Conservation (phyloP, 2,329 filamentous ascomycete genomes). For the Stemphylium vesicarium region DNA sequence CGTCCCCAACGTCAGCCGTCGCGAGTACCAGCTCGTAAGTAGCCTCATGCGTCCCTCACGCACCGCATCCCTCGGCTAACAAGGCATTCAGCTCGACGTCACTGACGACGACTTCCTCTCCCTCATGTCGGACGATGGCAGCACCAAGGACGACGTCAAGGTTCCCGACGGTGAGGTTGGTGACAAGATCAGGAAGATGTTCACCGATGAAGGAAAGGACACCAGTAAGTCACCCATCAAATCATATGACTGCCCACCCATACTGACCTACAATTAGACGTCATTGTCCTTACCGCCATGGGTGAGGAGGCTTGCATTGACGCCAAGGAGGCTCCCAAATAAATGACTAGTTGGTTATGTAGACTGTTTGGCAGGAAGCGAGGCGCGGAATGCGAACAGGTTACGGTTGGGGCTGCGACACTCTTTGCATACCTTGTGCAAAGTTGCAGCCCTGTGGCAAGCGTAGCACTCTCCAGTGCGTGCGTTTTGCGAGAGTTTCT, state of each 20-base stretch:
- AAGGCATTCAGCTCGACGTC: slow-evolving; percentile 75
- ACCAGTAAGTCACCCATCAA: slow-evolving; percentile 73
- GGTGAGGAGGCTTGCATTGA: slow-evolving; percentile 92
- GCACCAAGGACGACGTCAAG: slow-evolving; percentile 94
- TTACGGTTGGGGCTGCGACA: slow-evolving; percentile 32
- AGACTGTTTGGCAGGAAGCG: slow-evolving; percentile 34
- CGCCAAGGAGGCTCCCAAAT: slow-evolving; percentile 84
- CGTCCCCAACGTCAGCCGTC: slow-evolving; percentile 89
- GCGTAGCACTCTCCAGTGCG: slow-evolving; percentile 40
- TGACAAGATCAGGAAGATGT: slow-evolving; percentile 82
- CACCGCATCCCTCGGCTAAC: slow-evolving; percentile 25
- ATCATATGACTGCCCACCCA: neutral
- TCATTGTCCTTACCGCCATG: slow-evolving; percentile 94
- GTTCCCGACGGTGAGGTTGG: slow-evolving; percentile 88
- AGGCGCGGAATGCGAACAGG: slow-evolving; percentile 36
- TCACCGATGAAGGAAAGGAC: slow-evolving; percentile 85
- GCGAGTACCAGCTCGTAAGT: slow-evolving; percentile 94
- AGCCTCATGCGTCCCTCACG: neutral
- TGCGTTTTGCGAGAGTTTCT: slow-evolving; percentile 44
- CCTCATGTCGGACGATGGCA: slow-evolving; percentile 86
- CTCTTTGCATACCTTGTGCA: slow-evolving; percentile 30
- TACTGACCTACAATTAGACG: slow-evolving; percentile 63
- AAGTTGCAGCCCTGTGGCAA: slow-evolving; percentile 36
- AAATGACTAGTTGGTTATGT: slow-evolving; percentile 33
- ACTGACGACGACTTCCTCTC: slow-evolving; percentile 93